These are phyloP conservation scores for Alloteropsis semialata DNA, from an alignment of 176 grass and related monocot species.

Conservation along the genomic window DNA sequence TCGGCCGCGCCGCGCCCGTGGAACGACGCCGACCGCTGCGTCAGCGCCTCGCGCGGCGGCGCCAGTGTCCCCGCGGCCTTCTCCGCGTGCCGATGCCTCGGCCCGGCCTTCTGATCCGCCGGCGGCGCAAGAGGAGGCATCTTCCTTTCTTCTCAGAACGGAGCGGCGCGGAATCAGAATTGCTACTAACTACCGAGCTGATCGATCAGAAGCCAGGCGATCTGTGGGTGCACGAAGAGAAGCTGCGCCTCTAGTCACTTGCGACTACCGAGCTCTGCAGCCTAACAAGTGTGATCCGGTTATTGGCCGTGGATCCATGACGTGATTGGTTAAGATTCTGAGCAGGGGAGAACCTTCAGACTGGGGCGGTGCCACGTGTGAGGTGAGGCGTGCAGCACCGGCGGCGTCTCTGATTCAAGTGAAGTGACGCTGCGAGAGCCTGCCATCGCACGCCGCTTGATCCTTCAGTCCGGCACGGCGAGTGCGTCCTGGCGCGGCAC, in stretches of 20 bases:
- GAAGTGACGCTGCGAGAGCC: neutral
- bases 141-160: neutral
- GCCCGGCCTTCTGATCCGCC: constrained; percentile 2
- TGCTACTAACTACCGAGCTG: too few species aligned
- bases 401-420: neutral
- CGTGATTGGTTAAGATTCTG: neutral
- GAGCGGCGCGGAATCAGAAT: neutral
- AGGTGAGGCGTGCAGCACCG: neutral
- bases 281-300: neutral
- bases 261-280: neutral
- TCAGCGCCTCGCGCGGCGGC: neutral
- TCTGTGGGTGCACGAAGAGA: neutral
- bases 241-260: neutral
- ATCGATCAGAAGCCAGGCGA: too few species aligned
- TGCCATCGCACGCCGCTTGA: neutral
- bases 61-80: neutral
- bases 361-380: neutral
- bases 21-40: constrained; percentile 50
- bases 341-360: neutral
- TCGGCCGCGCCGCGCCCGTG: constrained; percentile 29
- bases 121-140: constrained; percentile 28
- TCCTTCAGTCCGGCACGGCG: neutral
- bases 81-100: neutral
- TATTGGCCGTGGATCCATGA: neutral
- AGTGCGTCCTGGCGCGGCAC: neutral